Evolutionary conservation across 805 yeast species (phyloP), one percentile per base, ranked within the genome.

Genomic region (Yamadazyma phyllophila): DNA sequence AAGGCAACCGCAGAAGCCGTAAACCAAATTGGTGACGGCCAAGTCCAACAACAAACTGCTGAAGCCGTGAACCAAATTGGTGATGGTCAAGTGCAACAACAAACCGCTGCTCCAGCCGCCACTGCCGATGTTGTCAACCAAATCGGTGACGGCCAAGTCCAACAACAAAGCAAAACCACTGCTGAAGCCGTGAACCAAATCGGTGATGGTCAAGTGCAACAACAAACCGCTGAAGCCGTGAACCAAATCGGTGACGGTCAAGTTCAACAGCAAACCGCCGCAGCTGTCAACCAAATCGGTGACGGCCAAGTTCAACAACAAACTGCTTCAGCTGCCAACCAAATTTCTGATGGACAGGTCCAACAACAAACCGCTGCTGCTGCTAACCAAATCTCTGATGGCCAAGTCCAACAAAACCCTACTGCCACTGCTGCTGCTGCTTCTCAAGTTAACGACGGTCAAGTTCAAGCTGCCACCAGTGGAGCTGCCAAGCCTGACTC

Each of bases 281-380:
- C 57, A 35, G 65, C 56, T 36, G 59, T 61, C 24, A 57, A 55
- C 47, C 74, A 68, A 56, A 68, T 67, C 37, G 53, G 56, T 37
- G 74, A 65, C 45, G 70, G 70, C 33, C 71, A 65, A 56, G 50
- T 63, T 20, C 68, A 63, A 54, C 52, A 47, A 40, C 44, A 60
- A 39, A 48, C 56, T 36, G 56, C 60, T 31, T 63, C 58, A 32
- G 62, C 55, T n/a, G 61, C 58, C 26, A 51, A 51, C 46, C 67
- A 62, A 46, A 71, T 72, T 42, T 63, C 67, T 36, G 78, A 73
- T 52, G 78, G 78, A 40, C 78, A 73, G 58, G 64, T 72, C 48
- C 66, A 59, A 52, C 54, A 62, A 52, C 51, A 52, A 13, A 41
- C 49, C 30, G 61, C 53, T 36, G 58, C 56, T 37, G 65, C 58